Base-by-base conservation (phyloP, 805 yeast species). In the Yamadazyma scolyti region DNA sequence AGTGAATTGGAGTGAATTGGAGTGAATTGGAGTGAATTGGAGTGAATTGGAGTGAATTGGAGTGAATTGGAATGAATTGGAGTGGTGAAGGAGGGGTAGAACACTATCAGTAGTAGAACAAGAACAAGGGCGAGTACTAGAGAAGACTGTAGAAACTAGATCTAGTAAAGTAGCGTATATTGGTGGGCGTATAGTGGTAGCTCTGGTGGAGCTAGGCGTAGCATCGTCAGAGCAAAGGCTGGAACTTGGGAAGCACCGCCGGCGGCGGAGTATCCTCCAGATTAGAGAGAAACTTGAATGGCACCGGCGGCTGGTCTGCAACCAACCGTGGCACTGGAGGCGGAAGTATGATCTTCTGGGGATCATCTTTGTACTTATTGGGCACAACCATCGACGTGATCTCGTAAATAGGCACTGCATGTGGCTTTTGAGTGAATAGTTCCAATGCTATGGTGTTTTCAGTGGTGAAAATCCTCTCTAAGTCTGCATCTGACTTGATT, bases 361-460 rank as follows among this genome's bases (percentile, higher is more conserved):
- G 31, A 12, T 42, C 49, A 28, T 25, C 45, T 37, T 5, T 16
- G 16, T 29, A 28, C 30, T 30, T 29, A 22, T 41, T 32, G 27
- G 60, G 54, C 0, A 52, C 43, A 18, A 56, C 50, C 9, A 61
- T 48, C 1, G 65, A 54, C 5, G 66, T 54, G 21, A 63, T 44
- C 31, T 62, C 65, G 37, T 58, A 50, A 10, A 61, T 56, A 3
- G 68, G 62, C 5, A 63, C 57, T 5, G 63, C 50, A 24, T 50
- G 51, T 17, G 58, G 45, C 19, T 49, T 39, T 33, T 61, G 65
- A 9, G 62, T 53, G 33, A 56, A 56, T 11, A 65, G 43, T 36
- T 65, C 71, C 25, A 65, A 45, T 31, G 61, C 65, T 16, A 65
- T 58, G 13, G 41, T 36, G 13, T 50, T 52, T 20, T 54, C 56